Evolutionary conservation across 495 filamentous ascomycete species (phyloP).

Genomic region (Rhizodiscina lignyota): DNA sequence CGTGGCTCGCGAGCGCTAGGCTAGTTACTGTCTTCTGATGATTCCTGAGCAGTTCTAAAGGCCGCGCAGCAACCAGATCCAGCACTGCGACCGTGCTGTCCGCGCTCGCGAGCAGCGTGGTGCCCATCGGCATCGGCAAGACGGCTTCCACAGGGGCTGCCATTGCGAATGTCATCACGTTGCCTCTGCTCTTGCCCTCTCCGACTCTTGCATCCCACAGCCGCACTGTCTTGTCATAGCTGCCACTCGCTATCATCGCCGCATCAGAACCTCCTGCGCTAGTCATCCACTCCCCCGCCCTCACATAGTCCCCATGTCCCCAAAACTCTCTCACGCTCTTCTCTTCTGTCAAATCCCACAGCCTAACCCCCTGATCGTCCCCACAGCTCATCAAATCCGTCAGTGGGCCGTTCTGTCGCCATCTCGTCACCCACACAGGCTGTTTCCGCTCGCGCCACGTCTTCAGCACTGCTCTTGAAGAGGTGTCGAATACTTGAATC

Average conservation of each 20-base stretch:
- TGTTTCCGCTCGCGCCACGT: slow-evolving; percentile 52
- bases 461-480: slow-evolving; percentile 77
- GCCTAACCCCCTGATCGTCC: slow-evolving; percentile 79
- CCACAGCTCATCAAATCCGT: slow-evolving; percentile 69
- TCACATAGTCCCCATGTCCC: slow-evolving; percentile 85
- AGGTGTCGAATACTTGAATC: slow-evolving; percentile 88
- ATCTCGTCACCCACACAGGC: slow-evolving; percentile 81
- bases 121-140: slow-evolving; percentile 69
- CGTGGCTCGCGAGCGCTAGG: slow-evolving; percentile 58
- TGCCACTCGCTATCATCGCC: slow-evolving; percentile 58
- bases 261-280: slow-evolving; percentile 14
- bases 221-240: slow-evolving; percentile 85
- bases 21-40: slow-evolving; percentile 97
- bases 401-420: slow-evolving; percentile 59
- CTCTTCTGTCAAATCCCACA: slow-evolving; percentile 86
- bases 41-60: slow-evolving; percentile 68
- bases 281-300: slow-evolving; percentile 69
- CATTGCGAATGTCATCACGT: slow-evolving; percentile 79
- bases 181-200: slow-evolving; percentile 16
- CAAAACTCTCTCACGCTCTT: slow-evolving; percentile 55
- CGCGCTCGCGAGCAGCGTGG: slow-evolving; percentile 67
- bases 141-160: slow-evolving; percentile 71
- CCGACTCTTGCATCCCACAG: slow-evolving; percentile 71
- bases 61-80: slow-evolving; percentile 82
- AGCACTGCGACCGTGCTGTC: slow-evolving; percentile 86